A percentile compares a stretch with the other conserved stretches of the same genome.
Conservation (phyloP, 2,329 filamentous ascomycete species). For the Aspergillus thermomutatus region DNA sequence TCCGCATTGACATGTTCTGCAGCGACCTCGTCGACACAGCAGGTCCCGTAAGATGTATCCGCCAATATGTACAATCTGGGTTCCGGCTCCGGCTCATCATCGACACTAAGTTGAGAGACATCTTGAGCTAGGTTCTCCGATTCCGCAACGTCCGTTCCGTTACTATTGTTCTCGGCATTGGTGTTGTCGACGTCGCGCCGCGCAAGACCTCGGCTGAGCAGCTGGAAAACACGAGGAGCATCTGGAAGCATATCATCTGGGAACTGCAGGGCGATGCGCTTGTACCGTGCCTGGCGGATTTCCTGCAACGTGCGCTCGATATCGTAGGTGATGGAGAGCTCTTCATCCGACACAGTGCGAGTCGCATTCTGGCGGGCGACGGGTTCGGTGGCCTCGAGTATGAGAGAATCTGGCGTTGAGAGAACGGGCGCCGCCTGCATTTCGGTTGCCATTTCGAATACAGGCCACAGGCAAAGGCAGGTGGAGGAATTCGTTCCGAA, state of each 20-base stretch:
- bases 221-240: slow-evolving; percentile 72
- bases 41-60: slow-evolving; percentile 95
- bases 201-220: slow-evolving; percentile 55
- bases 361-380: slow-evolving; percentile 32
- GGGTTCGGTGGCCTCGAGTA: slow-evolving; percentile 54
- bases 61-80: slow-evolving; percentile 74
- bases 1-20: slow-evolving; percentile 91
- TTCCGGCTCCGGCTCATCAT: slow-evolving; percentile 21
- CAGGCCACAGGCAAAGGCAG: background rate
- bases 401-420: slow-evolving; percentile 60
- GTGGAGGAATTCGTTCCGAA: background rate
- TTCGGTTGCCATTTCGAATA: slow-evolving; percentile 24
- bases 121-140: slow-evolving; percentile 20
- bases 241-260: slow-evolving; percentile 89
- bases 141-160: slow-evolving; percentile 11
- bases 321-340: slow-evolving; percentile 77
- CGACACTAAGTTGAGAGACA: slow-evolving; percentile 25
- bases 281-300: slow-evolving; percentile 69
- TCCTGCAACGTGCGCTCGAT: slow-evolving; percentile 74
- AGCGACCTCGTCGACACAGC: slow-evolving; percentile 94
- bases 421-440: slow-evolving; percentile 54
- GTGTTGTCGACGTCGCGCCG: slow-evolving; percentile 18
- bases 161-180: slow-evolving; percentile 10
- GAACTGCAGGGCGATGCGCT: slow-evolving; percentile 85
- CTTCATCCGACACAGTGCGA: slow-evolving; percentile 57